A percentile compares a stretch with the other conserved stretches of the same genome.
These are phyloP conservation scores for Juglanconis sp. DNA, from an alignment of 2,329 filamentous ascomycete species.

Conservation along the genomic window DNA sequence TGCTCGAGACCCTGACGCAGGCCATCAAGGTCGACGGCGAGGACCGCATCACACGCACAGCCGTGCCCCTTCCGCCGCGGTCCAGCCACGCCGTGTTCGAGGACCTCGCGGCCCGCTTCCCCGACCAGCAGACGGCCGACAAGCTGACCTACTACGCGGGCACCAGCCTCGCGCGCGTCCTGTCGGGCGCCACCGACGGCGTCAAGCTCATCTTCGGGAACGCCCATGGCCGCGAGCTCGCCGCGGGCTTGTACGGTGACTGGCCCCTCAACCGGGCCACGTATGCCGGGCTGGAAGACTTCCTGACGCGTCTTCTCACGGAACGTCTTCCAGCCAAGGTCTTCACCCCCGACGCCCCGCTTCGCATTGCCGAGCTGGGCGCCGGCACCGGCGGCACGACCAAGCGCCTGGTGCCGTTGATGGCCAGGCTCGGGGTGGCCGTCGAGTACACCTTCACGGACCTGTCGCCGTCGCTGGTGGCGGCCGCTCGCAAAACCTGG, in stretches of 20 bases:
- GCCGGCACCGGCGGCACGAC: not conserved
- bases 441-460: slow-evolving; percentile 40
- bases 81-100: slow-evolving; percentile 25
- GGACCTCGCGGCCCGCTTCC: slow-evolving; percentile 25
- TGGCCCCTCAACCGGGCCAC: slow-evolving; percentile 1
- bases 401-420: slow-evolving; percentile 19
- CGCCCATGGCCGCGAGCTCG: slow-evolving; percentile 2
- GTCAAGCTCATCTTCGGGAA: slow-evolving; percentile 21
- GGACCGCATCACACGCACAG: slow-evolving; percentile 26
- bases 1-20: slow-evolving; percentile 30
- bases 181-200: slow-evolving; percentile 16
- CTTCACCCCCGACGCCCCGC: slow-evolving; percentile 17
- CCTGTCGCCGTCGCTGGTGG: slow-evolving; percentile 31
- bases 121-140: slow-evolving; percentile 27
- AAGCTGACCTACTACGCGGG: slow-evolving; percentile 18
- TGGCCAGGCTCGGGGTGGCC: slow-evolving; percentile 25
- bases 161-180: slow-evolving; percentile 13
- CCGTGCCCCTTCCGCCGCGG: slow-evolving; percentile 21
- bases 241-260: not conserved
- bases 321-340: not conserved
- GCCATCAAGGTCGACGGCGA: slow-evolving; percentile 25
- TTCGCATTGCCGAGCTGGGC: slow-evolving; percentile 1
- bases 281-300: not conserved
- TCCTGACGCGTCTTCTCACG: not conserved
- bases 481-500: slow-evolving; percentile 25